Evolutionary conservation across 108 stramenopile genomes (phyloP), one percentile per base, ranked within the genome.

Genomic region (Skeletonema menzelii): DNA sequence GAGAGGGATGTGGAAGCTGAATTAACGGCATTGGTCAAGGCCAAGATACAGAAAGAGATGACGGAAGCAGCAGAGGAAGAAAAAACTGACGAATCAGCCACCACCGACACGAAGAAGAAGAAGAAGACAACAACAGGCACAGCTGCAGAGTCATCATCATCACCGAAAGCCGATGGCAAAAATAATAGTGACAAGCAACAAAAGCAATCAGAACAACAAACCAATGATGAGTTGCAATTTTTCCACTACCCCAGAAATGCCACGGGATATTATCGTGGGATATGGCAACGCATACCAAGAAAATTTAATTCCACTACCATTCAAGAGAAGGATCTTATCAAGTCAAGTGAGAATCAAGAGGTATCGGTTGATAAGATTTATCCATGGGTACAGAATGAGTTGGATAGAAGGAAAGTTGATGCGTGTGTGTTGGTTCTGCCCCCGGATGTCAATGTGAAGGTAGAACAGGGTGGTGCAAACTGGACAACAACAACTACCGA

Each of bases 231-330:
- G 27, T 31, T 56, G 20, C 30, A 53, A 27, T 79, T 92, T 10
- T 85, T 61, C 32, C 88, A 91, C 65, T 95, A 91, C 75, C 94
- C 94, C 11, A 81, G 94, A 78, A 95, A 95, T 77, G 85, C 82
- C 20, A 95, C 92, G 7, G 94, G 94, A 34, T 90, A 84, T 60
- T 95, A 93, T 75, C 86, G 88, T 15, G 94, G 94, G 24, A 72
- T 89, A 49, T 95, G 94, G 94, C 56, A 72, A 53, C 49, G 75
- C 46, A n/a, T 59, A 5, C 47, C 74, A 8, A 12, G 32, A 11
- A 69, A 69, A 15, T 49, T 56, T 46, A 69, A 44, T 12, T 37
- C 69, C 34, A 22, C 24, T 17, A 58, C 37, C 14, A 38, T 4
- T 12, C n/a, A 26, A 27, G 59, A 34, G 28, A 28, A 66, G n/a